These are phyloP conservation scores for Nigrograna mackinnonii DNA, from an alignment of 2,329 filamentous ascomycete species.

Conservation along the genomic window DNA sequence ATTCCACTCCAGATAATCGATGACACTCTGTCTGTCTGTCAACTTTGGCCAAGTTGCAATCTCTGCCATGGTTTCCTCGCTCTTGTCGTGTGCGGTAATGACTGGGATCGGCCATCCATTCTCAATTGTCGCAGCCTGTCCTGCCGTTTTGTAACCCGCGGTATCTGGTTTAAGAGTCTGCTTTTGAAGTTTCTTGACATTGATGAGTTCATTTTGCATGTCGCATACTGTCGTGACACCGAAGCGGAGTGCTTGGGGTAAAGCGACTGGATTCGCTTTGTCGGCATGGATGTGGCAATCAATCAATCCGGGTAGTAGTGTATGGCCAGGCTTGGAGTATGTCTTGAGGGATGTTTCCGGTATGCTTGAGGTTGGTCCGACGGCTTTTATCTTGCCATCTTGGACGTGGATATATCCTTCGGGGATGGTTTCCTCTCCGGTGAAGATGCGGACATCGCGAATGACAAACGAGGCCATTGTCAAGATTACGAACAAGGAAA, in stretches of 20 bases:
- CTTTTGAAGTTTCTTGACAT: slow-evolving; percentile 30
- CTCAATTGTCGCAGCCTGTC: slow-evolving; percentile 54
- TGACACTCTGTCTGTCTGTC: slow-evolving; percentile 44
- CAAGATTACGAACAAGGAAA: too few species aligned
- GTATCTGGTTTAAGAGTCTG: slow-evolving; percentile 35
- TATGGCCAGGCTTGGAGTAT: slow-evolving; percentile 51
- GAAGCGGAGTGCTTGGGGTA: slow-evolving; percentile 52
- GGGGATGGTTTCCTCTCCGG: slow-evolving; percentile 47
- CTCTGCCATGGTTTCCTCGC: slow-evolving; percentile 38
- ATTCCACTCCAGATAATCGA: slow-evolving; percentile 46
- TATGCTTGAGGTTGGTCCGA: slow-evolving; percentile 23
- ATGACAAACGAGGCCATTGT: slow-evolving; percentile 46
- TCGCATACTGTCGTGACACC: slow-evolving; percentile 58
- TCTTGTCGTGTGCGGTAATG: slow-evolving; percentile 43
- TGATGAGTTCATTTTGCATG: slow-evolving; percentile 46
- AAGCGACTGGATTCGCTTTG: slow-evolving; percentile 41
- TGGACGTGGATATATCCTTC: slow-evolving; percentile 46
- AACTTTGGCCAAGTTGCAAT: slow-evolving; percentile 54
- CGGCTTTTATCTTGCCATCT: slow-evolving; percentile 44
- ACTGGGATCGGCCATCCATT: slow-evolving; percentile 56
- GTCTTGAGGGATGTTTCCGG: slow-evolving; percentile 20
- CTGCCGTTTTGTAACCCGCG: slow-evolving; percentile 55
- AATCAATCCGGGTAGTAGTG: slow-evolving; percentile 55
- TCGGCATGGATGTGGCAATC: slow-evolving; percentile 55
- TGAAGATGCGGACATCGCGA: slow-evolving; percentile 51